Percentiles rank a stretch among this genome's conserved stretches.
These are phyloP conservation scores for Venturia carpophila DNA, from an alignment of 2,329 filamentous ascomycete species.

Conservation along the genomic window DNA sequence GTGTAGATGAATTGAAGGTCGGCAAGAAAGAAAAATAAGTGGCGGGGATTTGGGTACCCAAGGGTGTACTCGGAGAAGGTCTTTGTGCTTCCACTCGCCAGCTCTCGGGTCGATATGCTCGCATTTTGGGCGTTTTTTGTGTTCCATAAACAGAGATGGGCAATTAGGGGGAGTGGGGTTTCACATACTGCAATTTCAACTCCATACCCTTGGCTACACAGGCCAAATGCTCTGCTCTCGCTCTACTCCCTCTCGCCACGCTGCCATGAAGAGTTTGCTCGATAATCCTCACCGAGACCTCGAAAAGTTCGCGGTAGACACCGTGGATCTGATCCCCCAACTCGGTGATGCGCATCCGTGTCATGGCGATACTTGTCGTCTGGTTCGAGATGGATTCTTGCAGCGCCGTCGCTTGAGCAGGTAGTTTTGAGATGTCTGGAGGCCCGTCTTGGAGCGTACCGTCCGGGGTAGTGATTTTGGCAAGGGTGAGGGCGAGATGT, in stretches of 20 bases:
- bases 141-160: background rate
- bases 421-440: constrained; percentile 15
- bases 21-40: too few species aligned
- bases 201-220: constrained; percentile 36
- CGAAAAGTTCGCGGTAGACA: constrained; percentile 32
- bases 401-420: constrained; percentile 17
- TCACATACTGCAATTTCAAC: constrained; percentile 30
- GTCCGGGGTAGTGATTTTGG: constrained; percentile 4
- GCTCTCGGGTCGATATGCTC: too few species aligned
- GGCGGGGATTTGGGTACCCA: too few species aligned
- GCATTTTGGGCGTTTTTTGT: too few species aligned
- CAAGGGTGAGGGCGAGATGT: background rate
- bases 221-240: constrained; percentile 37
- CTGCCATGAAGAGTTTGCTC: constrained; percentile 42
- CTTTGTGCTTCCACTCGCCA: too few species aligned
- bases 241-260: constrained; percentile 34
- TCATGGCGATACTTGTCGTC: constrained; percentile 22
- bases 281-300: constrained; percentile 35
- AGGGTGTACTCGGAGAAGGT: too few species aligned
- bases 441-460: constrained; percentile 1
- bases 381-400: constrained; percentile 20
- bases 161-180: background rate
- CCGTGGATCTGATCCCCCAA: constrained; percentile 29
- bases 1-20: too few species aligned
- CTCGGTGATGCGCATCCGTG: constrained; percentile 31